These are phyloP conservation scores for Curvularia sp. DNA, from an alignment of 2,329 filamentous ascomycete genomes.

Conservation along the genomic window DNA sequence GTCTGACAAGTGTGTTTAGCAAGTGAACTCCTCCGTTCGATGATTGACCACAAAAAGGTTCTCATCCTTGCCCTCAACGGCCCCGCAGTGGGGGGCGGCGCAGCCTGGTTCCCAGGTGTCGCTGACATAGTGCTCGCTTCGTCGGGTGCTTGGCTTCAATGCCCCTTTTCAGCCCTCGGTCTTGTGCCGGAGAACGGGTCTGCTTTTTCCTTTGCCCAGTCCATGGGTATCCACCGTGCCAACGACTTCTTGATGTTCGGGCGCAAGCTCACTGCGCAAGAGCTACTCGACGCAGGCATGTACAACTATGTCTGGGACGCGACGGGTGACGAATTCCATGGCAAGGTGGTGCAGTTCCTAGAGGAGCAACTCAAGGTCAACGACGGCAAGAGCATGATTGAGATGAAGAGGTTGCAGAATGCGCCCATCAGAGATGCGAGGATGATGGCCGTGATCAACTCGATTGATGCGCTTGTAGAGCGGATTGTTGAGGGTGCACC, in stretches of 20 bases:
- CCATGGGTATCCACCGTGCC: slow-evolving; percentile 59
- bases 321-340: slow-evolving; percentile 53
- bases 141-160: slow-evolving; percentile 56
- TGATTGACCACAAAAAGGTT: slow-evolving; percentile 61
- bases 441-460: slow-evolving; percentile 58
- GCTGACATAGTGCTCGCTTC: slow-evolving; percentile 60
- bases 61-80: slow-evolving; percentile 61
- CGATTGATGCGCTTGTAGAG: slow-evolving; percentile 58
- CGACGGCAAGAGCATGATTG: slow-evolving; percentile 62
- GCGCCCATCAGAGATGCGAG: slow-evolving; percentile 54
- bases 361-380: slow-evolving; percentile 55
- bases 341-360: slow-evolving; percentile 53
- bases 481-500: slow-evolving; percentile 59
- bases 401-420: slow-evolving; percentile 61
- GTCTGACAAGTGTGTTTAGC: slow-evolving; percentile 15
- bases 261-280: slow-evolving; percentile 54
- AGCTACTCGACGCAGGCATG: slow-evolving; percentile 55
- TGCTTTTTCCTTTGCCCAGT: slow-evolving; percentile 56
- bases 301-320: slow-evolving; percentile 57
- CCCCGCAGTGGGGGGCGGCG: slow-evolving; percentile 59
- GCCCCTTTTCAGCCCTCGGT: slow-evolving; percentile 58
- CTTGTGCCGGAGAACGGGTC: slow-evolving; percentile 60
- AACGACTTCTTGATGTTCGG: slow-evolving; percentile 64
- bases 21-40: slow-evolving; percentile 52
- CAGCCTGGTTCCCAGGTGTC: slow-evolving; percentile 60